Evolutionary conservation across 805 yeast species (phyloP).

Genomic region (Cyberlindnera euphorbiae): DNA sequence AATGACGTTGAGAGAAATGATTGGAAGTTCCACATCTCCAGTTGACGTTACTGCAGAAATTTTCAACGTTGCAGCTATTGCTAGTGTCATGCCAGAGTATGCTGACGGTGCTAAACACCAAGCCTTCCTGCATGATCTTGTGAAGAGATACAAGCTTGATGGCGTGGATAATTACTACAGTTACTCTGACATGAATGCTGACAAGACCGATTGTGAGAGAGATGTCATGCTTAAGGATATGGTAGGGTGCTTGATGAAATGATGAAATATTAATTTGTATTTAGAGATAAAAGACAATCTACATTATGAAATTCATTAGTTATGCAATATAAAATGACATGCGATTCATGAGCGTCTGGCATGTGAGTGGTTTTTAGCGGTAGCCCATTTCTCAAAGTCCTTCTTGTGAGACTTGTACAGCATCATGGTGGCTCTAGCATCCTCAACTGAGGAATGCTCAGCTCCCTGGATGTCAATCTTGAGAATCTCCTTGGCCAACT

Average conservation of each 20-base stretch:
- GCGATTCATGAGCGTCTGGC: too few relatives aligned
- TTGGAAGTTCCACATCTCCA: slow-evolving; percentile 10
- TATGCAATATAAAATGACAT: too few relatives aligned
- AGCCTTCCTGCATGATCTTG: slow-evolving; percentile 6
- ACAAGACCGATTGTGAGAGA: not conserved
- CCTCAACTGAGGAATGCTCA: slow-evolving; percentile 84
- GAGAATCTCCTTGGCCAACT: slow-evolving; percentile 52
- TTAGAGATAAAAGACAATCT: too few relatives aligned
- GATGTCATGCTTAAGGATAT: slow-evolving; percentile 10
- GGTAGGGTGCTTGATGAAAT: slow-evolving; percentile 9
- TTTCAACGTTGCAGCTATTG: slow-evolving; percentile 29
- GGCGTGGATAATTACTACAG: slow-evolving; percentile 5
- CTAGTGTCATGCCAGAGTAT: slow-evolving; percentile 25
- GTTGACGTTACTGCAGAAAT: slow-evolving; percentile 27
- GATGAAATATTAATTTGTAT: too few relatives aligned
- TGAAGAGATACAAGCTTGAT: slow-evolving; percentile 5
- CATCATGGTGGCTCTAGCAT: slow-evolving; percentile 84
- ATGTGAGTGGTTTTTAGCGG: slow-evolving; percentile 4
- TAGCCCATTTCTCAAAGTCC: slow-evolving; percentile 48
- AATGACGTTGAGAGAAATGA: slow-evolving; percentile 26
- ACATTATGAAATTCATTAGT: too few relatives aligned
- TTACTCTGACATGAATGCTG: not conserved
- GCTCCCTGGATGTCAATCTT: slow-evolving; percentile 63
- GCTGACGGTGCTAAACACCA: slow-evolving; percentile 7
- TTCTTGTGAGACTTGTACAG: slow-evolving; percentile 59